phyloP scores from a whole-genome alignment of 306 rosid species.

The Prunus salicina region DNA sequence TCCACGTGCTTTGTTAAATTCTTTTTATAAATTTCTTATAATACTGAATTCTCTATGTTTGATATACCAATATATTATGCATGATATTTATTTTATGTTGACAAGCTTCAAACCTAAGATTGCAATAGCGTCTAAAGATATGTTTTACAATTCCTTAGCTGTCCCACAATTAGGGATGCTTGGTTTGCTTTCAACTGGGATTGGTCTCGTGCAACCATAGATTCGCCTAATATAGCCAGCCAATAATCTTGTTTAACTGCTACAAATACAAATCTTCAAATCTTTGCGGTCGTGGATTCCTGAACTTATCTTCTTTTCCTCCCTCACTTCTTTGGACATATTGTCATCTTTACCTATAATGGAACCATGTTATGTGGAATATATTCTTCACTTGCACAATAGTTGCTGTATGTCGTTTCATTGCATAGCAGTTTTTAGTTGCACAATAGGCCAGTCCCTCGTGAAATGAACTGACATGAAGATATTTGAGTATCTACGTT shows the following conservation, averaged over 20 bases:
- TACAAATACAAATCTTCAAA: background rate
- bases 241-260: background rate
- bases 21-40: slow-evolving; percentile 17
- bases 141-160: background rate
- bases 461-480: background rate
- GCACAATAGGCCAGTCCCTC: background rate
- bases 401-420: background rate
- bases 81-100: background rate
- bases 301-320: background rate
- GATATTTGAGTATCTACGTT: background rate
- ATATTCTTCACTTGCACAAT: too few species aligned
- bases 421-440: background rate
- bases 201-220: background rate
- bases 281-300: background rate
- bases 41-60: too few species aligned
- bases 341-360: background rate
- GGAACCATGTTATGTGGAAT: too few species aligned
- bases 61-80: background rate
- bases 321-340: background rate
- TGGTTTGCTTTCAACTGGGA: background rate
- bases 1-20: slow-evolving; percentile 1
- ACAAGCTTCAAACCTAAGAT: background rate
- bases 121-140: background rate
- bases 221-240: background rate
- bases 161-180: background rate